phyloP scores from a whole-genome alignment of 768 basidiomycete genomes.

The Psilocybe sp. region DNA sequence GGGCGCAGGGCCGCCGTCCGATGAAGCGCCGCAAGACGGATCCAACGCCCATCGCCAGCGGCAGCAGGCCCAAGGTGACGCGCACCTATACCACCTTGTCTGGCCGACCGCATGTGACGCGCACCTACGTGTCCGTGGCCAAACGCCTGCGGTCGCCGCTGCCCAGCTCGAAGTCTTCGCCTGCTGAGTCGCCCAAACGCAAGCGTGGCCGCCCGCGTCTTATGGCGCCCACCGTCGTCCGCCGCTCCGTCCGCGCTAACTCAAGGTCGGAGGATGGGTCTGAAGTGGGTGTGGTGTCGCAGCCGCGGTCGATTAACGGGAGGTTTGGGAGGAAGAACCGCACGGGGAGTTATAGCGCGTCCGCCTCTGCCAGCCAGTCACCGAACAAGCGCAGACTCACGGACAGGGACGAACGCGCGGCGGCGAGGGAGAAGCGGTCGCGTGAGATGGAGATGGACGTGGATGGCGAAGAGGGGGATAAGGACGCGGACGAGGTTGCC shows the following conservation, averaged over 20 bases:
- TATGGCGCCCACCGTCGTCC: conserved; percentile 25
- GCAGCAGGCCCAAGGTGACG: conserved; percentile 21
- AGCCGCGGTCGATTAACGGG: conserved; percentile 64
- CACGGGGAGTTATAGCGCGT: conserved; percentile 27
- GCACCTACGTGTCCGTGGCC: conserved; percentile 5
- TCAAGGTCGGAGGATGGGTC: conserved; percentile 34
- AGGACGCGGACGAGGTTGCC: conserved; percentile 2
- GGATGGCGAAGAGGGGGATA: conserved; percentile 34
- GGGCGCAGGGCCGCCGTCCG: conserved; percentile 23
- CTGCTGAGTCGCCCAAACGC: conserved; percentile 22
- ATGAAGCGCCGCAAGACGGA: conserved; percentile 52
- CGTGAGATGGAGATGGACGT: conserved; percentile 29
- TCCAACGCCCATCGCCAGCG: conserved; percentile 12
- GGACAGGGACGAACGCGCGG: conserved; percentile 18
- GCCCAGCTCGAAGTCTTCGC: conserved; percentile 4
- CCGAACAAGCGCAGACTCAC: conserved; percentile 1
- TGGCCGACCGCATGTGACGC: conserved; percentile 12
- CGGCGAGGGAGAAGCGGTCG: conserved; percentile 29
- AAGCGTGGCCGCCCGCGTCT: conserved; percentile 42
- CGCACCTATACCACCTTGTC: conserved; percentile 15
- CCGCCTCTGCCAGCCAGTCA: background rate
- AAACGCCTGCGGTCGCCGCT: conserved; percentile 16
- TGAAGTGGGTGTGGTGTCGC: conserved; percentile 29
- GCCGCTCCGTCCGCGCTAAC: conserved; percentile 26
- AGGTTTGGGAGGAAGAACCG: conserved; percentile 63